Evolutionary conservation across 257 asterid species (phyloP).

Genomic region (Primulina tabacum): DNA sequence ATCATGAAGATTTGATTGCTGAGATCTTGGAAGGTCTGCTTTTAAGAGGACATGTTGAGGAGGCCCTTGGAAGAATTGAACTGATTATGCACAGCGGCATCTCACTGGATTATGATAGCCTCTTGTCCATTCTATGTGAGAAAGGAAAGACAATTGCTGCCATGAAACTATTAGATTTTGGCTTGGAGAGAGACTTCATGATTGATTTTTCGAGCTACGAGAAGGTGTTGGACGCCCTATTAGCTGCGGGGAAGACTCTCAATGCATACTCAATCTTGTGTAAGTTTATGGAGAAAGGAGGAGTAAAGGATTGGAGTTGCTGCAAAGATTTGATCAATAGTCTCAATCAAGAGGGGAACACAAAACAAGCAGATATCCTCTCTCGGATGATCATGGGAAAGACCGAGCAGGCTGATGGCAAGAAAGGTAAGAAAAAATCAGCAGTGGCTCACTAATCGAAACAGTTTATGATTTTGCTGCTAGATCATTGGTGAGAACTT

Average conservation of each 20-base stretch:
- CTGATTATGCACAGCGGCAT: constrained; percentile 66
- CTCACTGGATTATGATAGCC: constrained; percentile 55
- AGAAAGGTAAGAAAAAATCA: constrained; percentile 59
- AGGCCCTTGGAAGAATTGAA: constrained; percentile 86
- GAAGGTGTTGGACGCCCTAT: constrained; percentile 79
- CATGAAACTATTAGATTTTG: constrained; percentile 64
- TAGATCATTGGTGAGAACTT: constrained; percentile 30
- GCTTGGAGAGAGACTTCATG: constrained; percentile 57
- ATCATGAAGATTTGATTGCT: constrained; percentile 60
- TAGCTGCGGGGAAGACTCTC: constrained; percentile 80
- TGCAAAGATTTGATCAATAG: constrained; percentile 72
- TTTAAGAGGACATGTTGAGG: constrained; percentile 91
- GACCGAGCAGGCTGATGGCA: constrained; percentile 35
- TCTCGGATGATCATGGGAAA: constrained; percentile 59
- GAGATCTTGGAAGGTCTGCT: constrained; percentile 77
- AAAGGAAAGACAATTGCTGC: constrained; percentile 82
- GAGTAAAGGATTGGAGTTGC: constrained; percentile 54
- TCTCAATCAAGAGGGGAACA: constrained; percentile 77
- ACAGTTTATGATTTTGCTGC: constrained; percentile 1
- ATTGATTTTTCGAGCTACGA: constrained; percentile 57
- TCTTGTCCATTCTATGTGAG: constrained; percentile 59
- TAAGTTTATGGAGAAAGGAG: constrained; percentile 77
- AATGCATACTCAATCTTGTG: constrained; percentile 79
- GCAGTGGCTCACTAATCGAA: constrained; percentile 28
- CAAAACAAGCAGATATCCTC: constrained; percentile 83